Evolutionary conservation across 768 basidiomycete species (phyloP).

Genomic region (Tylopilus sp.): DNA sequence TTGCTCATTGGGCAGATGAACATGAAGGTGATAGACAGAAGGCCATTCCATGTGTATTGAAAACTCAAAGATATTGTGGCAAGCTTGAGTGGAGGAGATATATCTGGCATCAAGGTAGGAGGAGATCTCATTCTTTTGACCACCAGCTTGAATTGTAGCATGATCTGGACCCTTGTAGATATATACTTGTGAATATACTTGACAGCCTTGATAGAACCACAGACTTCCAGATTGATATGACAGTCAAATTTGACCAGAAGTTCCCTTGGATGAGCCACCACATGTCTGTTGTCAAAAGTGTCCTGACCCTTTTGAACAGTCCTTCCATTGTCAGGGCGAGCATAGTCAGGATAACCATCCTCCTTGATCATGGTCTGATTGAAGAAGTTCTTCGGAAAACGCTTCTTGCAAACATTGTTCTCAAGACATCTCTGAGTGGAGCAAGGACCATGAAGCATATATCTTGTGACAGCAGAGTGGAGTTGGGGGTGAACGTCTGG

Average conservation of each 20-base stretch:
- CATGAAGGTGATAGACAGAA: not conserved
- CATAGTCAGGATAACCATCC: conserved; percentile 41
- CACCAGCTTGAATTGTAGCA: not conserved
- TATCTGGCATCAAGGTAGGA: not conserved
- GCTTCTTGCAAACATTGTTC: conserved; percentile 26
- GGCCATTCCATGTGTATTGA: not conserved
- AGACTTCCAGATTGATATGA: not conserved
- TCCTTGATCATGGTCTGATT: conserved; percentile 33
- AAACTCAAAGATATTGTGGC: not conserved
- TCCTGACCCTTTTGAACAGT: conserved; percentile 16
- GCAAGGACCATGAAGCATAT: conserved; percentile 49
- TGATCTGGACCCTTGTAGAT: conserved; percentile 43
- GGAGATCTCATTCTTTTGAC: not conserved
- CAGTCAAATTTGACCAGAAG: conserved; percentile 37
- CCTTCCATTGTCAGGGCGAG: conserved; percentile 33
- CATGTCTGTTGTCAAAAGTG: conserved; percentile 36
- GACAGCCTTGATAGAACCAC: conserved; percentile 17
- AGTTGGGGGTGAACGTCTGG: not conserved
- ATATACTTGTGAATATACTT: conserved; percentile 37
- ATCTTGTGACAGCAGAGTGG: conserved; percentile 22
- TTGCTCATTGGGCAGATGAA: not conserved
- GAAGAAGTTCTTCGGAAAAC: conserved; percentile 7
- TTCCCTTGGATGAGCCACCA: conserved; percentile 41
- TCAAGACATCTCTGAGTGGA: conserved; percentile 35
- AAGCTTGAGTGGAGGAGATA: not conserved